phyloP scores from a whole-genome alignment of 1,139 yeast genomes.

The Debaryomycetaceae sp. region DNA sequence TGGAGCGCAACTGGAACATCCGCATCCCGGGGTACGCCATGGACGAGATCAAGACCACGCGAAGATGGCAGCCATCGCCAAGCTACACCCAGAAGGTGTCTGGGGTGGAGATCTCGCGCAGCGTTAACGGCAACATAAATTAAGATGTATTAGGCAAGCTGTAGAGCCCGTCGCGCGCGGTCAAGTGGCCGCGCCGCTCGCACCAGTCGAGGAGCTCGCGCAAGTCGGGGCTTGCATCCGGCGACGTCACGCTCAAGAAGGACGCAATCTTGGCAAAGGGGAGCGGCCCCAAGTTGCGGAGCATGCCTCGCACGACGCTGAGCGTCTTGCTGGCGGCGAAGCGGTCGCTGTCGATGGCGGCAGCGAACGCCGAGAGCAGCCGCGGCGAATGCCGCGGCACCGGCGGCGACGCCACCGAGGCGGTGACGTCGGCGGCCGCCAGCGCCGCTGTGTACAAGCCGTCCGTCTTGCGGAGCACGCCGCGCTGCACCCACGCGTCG shows the following conservation, averaged over 20 bases:
- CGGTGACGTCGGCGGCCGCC: neutral
- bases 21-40: slow-evolving; percentile 89
- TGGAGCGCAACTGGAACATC: slow-evolving; percentile 94
- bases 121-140: slow-evolving; percentile 20
- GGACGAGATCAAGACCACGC: slow-evolving; percentile 82
- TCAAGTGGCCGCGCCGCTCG: slow-evolving; percentile 1
- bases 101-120: slow-evolving; percentile 49
- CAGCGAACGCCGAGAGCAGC: slow-evolving; percentile 1
- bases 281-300: slow-evolving; percentile 49
- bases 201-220: slow-evolving; percentile 8
- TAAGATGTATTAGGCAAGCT: slow-evolving; percentile 1
- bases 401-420: no score
- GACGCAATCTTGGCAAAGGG: slow-evolving; percentile 48
- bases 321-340: slow-evolving; percentile 11
- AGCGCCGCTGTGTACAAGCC: slow-evolving; percentile 11
- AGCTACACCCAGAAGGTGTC: slow-evolving; percentile 67
- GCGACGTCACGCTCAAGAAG: slow-evolving; percentile 50
- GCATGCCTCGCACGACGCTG: slow-evolving; percentile 52
- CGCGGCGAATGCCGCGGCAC: no score
- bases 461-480: slow-evolving; percentile 39
- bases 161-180: slow-evolving; percentile 3
- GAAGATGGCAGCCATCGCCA: slow-evolving; percentile 75
- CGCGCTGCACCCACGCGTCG: slow-evolving; percentile 53
- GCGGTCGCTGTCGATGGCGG: neutral
- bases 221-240: slow-evolving; percentile 19